Conservation (phyloP, 495 filamentous ascomycete genomes). For the Penicillium argentinense region DNA sequence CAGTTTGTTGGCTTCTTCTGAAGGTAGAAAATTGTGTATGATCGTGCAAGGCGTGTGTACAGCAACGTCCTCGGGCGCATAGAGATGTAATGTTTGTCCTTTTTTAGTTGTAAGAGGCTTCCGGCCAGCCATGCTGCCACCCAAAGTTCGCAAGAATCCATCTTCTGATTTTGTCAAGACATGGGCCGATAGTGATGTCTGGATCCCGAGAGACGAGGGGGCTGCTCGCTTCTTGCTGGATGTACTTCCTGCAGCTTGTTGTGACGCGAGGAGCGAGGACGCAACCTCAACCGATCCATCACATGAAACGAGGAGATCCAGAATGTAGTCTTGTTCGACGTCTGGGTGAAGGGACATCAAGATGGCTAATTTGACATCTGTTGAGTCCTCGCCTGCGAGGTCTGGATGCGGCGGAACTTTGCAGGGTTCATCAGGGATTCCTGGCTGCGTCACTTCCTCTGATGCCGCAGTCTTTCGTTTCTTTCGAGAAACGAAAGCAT, state of each 20-base stretch:
- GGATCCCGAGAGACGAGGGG: slow-evolving; percentile 26
- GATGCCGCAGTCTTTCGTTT: slow-evolving; percentile 35
- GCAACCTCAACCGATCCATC: slow-evolving; percentile 74
- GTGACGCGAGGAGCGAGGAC: slow-evolving; percentile 47
- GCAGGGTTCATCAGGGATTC: not conserved
- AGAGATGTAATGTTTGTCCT: slow-evolving; percentile 81
- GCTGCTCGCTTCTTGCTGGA: slow-evolving; percentile 30
- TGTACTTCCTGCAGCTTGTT: slow-evolving; percentile 10
- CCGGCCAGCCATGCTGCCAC: slow-evolving; percentile 37
- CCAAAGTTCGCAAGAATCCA: slow-evolving; percentile 22
- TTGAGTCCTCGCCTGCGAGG: slow-evolving; percentile 63
- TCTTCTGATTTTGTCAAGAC: slow-evolving; percentile 31
- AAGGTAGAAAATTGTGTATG: slow-evolving; percentile 84
- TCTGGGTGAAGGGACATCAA: slow-evolving; percentile 73
- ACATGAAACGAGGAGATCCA: slow-evolving; percentile 75
- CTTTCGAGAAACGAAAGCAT: slow-evolving; percentile 57
- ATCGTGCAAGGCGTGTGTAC: slow-evolving; percentile 83
- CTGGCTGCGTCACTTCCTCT: not conserved
- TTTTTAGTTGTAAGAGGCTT: slow-evolving; percentile 59
- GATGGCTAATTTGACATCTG: slow-evolving; percentile 84
- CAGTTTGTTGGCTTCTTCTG: slow-evolving; percentile 67
- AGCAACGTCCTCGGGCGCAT: slow-evolving; percentile 73
- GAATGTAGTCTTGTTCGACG: slow-evolving; percentile 60
- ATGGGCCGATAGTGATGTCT: slow-evolving; percentile 49
- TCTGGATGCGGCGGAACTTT: not conserved